A percentile compares a stretch with the other conserved stretches of the same genome.
phyloP scores from a whole-genome alignment of 2,329 filamentous ascomycete species.

The Alternaria ethzedia region DNA sequence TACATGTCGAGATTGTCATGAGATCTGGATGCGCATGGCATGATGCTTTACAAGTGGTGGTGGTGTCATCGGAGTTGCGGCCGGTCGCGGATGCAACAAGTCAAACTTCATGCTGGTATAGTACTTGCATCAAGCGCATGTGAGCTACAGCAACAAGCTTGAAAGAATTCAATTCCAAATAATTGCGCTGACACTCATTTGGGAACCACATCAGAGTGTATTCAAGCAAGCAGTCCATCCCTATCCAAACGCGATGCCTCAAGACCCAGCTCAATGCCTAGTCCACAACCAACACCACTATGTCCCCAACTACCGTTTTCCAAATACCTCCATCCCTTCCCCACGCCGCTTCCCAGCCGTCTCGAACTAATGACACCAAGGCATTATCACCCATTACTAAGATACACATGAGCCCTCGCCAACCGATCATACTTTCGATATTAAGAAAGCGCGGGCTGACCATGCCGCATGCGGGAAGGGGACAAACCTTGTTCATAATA shows the following conservation, averaged over 20 bases:
- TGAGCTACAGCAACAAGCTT: neutral
- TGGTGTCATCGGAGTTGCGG: neutral
- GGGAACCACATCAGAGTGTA: neutral
- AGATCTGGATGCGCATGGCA: neutral
- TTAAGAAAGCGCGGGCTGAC: constrained; percentile 11
- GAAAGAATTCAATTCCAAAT: neutral
- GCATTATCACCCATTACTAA: constrained; percentile 15
- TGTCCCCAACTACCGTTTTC: neutral
- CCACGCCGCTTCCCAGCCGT: neutral
- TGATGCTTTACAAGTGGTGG: neutral
- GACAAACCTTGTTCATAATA: constrained; percentile 33
- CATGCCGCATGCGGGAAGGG: constrained; percentile 7
- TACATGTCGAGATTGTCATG: neutral
- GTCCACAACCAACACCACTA: neutral
- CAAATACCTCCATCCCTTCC: neutral
- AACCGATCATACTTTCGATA: constrained; percentile 16
- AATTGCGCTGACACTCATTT: neutral
- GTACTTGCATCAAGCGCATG: neutral
- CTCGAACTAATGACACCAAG: constrained; percentile 2
- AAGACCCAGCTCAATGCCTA: neutral
- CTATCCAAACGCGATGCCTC: neutral
- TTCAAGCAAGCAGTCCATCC: neutral
- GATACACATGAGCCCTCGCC: constrained; percentile 6
- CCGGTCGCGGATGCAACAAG: neutral
- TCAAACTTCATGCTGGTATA: neutral